Percentiles rank a stretch among this genome's conserved stretches.
Conservation (phyloP, 1,284 basidiomycete genomes). For the Sporisorium scitamineum region DNA sequence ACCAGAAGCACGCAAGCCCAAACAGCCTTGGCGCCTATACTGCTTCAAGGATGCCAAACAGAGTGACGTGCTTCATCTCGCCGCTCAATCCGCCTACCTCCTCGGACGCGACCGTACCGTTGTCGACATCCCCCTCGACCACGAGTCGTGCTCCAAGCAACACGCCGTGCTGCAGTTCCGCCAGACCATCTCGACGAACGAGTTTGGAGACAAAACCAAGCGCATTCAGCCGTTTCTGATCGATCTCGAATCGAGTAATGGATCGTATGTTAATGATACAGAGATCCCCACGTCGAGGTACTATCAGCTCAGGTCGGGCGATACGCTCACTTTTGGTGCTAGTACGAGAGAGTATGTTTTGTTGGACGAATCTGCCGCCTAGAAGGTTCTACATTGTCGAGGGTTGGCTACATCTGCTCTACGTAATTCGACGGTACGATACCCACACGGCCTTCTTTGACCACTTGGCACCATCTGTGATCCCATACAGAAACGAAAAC, state of each 20-base stretch:
- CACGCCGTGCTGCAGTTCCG: constrained; percentile 97
- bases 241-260: constrained; percentile 96
- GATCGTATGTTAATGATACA: constrained; percentile 88
- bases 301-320: constrained; percentile 87
- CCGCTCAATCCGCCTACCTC: constrained; percentile 89
- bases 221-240: constrained; percentile 74
- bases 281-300: constrained; percentile 86
- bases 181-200: constrained; percentile 84
- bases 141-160: constrained; percentile 98
- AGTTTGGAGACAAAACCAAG: constrained; percentile 82
- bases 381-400: neutral
- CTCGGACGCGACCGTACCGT: constrained; percentile 82
- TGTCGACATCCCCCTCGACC: constrained; percentile 86
- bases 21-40: constrained; percentile 90
- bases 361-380: constrained; percentile 54
- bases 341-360: constrained; percentile 64
- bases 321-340: constrained; percentile 71
- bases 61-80: constrained; percentile 70
- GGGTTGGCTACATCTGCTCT: constrained; percentile 6
- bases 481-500: neutral
- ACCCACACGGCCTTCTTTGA: constrained; percentile 36
- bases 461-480: constrained; percentile 46
- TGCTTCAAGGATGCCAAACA: constrained; percentile 96
- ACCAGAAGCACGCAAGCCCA: constrained; percentile 93
- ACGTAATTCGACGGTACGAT: constrained; percentile 56